Base-by-base conservation (phyloP, 1,284 basidiomycete genomes). In the Sutorius eximius region DNA sequence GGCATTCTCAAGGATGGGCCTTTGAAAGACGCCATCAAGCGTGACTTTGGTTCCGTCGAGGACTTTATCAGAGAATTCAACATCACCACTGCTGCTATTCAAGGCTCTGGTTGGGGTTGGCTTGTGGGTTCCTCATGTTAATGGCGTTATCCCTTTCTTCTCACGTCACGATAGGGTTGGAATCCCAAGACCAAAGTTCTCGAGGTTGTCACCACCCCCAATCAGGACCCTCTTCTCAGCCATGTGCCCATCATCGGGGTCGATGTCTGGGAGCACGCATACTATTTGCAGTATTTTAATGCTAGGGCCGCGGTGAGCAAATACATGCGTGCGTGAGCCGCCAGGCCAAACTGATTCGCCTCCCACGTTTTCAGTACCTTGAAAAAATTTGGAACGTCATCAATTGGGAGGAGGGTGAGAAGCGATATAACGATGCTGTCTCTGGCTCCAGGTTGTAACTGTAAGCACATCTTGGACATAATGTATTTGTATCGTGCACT, bases 91-190 rank as follows among this genome's bases (percentile, higher is more conserved):
- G 83, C 85, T 53, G 87, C 78, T 49, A 89, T 96, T 64, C 93
- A 95, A 74, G 94, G 93, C 52, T 93, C 91, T 56, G 94, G 93
- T 59, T 96, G 93, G 93, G 92, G 89, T 54, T 96, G 93, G 94
- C 82, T 95, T 68, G 91, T 90, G 63, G 61, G 85, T 81, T 53
- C 18, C 53, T 12, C 33, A 12, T 30, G 13, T 6, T 27, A 27
- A 5, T 40, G 42, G 15, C 32, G 15, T 13, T 41, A 52, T 41
- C 20, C 43, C 22, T 16, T 45, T 33, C 27, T 33, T 47, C 29
- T 52, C 29, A 61, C n/a, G 16, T 24, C 11, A 5, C 37, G n/a
- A 10, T 12, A 90, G 88, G 89, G 86, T 32, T 72, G 80, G 59
- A 86, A 91, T 75, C 79, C 82, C 9, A 58, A 69, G 44, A 82